These are phyloP conservation scores for Debaryomyces castellii DNA, from an alignment of 805 yeast species.

Conservation along the genomic window DNA sequence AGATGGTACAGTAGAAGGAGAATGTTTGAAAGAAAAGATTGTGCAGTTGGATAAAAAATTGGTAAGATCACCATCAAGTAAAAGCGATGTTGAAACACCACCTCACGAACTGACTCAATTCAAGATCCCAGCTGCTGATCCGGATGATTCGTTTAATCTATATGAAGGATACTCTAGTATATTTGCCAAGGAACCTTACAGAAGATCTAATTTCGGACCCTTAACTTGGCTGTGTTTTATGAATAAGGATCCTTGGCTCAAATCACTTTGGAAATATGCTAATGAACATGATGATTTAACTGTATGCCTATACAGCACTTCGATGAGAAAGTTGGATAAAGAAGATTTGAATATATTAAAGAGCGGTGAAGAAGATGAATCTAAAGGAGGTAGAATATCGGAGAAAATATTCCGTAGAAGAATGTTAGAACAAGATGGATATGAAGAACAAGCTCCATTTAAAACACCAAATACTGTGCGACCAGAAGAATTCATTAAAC, in stretches of 20 bases:
- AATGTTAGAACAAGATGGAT: conserved; percentile 12
- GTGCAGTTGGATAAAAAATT: conserved; percentile 12
- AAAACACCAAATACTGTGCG: neutral
- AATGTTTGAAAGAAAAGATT: conserved; percentile 16
- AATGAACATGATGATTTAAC: neutral
- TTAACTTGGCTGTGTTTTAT: conserved; percentile 43
- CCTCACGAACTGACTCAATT: neutral
- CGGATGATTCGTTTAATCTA: conserved; percentile 34
- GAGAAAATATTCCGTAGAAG: conserved; percentile 7
- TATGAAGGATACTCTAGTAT: conserved; percentile 42
- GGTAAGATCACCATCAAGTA: neutral
- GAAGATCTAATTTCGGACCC: conserved; percentile 47
- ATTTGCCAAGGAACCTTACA: conserved; percentile 26
- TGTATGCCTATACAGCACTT: neutral
- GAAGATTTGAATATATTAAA: neutral
- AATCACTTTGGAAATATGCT: conserved; percentile 6
- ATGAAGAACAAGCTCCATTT: conserved; percentile 10
- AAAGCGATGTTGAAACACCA: neutral
- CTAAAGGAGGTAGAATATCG: neutral
- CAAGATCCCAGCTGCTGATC: conserved; percentile 1
- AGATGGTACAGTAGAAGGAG: conserved; percentile 11
- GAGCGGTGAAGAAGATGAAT: neutral
- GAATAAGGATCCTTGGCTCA: conserved; percentile 39
- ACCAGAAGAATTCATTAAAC: neutral
- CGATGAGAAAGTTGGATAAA: neutral